These are phyloP conservation scores for Pythium pectinolyticum DNA, from an alignment of 352 stramenopile genomes.

Conservation along the genomic window DNA sequence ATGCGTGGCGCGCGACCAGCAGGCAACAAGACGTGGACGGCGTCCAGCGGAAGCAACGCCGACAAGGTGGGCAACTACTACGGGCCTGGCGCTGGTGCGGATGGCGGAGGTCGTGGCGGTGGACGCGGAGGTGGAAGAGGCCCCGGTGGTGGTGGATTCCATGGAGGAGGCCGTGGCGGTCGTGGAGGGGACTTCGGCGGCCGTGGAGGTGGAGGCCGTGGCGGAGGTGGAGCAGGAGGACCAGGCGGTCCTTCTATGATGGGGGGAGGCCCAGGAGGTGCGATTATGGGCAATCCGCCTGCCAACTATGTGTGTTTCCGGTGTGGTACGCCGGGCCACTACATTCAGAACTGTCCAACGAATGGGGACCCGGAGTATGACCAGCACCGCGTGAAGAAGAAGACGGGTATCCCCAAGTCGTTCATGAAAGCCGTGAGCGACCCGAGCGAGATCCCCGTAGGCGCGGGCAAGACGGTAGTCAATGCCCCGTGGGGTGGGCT, in stretches of 20 bases:
- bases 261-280: conserved; percentile 13
- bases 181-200: conserved; percentile 25
- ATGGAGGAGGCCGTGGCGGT: conserved; percentile 17
- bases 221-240: conserved; percentile 3
- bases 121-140: conserved; percentile 38
- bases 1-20: conserved; percentile 61
- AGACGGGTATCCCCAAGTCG: conserved; percentile 86
- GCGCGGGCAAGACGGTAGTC: conserved; percentile 83
- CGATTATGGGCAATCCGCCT: conserved; percentile 60
- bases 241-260: conserved; percentile 17
- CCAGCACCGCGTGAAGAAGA: conserved; percentile 87
- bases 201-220: conserved; percentile 17
- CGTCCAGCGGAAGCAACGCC: conserved; percentile 70
- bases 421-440: conserved; percentile 89
- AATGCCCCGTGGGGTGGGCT: conserved; percentile 82
- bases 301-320: conserved; percentile 87
- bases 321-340: conserved; percentile 81
- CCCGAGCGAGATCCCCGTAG: conserved; percentile 81
- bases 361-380: conserved; percentile 88
- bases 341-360: conserved; percentile 88
- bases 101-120: conserved; percentile 42
- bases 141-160: conserved; percentile 18
- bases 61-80: conserved; percentile 83
- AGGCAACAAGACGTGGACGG: conserved; percentile 87
- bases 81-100: conserved; percentile 39